A percentile compares a stretch with the other conserved stretches of the same genome.
These are phyloP conservation scores for Raphidocelis subcapitata DNA, from an alignment of 139 green algal genomes.

Conservation along the genomic window DNA sequence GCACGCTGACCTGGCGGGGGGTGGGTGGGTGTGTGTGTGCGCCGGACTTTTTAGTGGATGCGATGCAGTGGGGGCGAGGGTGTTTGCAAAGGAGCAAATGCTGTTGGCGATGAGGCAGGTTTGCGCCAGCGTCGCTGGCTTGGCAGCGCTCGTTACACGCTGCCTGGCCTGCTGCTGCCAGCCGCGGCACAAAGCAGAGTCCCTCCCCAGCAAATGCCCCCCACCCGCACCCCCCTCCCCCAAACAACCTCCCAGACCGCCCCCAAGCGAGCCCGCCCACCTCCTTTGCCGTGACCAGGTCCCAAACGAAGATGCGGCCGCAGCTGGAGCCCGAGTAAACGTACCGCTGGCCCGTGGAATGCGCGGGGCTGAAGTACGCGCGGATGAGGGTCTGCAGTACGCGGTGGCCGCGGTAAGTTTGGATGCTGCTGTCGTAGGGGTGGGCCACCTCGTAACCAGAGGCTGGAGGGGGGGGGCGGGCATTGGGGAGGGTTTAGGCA, in stretches of 20 bases:
- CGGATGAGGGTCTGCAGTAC: constrained; percentile 92
- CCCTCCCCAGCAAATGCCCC: no score
- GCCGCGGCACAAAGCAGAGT: no score
- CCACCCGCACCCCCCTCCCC: no score
- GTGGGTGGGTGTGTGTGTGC: neutral
- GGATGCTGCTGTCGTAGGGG: constrained; percentile 79
- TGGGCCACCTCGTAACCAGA: constrained; percentile 66
- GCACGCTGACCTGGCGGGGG: neutral
- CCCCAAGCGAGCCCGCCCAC: no score
- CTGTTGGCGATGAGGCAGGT: no score
- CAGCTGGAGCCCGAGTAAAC: constrained; percentile 84
- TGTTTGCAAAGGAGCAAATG: no score
- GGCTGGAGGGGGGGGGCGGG: constrained; percentile 41
- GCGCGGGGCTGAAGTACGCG: constrained; percentile 73
- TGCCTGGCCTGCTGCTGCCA: no score
- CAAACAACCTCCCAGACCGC: no score
- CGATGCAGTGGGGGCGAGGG: no score
- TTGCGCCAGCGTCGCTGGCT: no score
- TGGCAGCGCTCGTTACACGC: no score
- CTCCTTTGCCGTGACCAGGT: constrained; percentile 73
- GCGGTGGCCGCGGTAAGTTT: constrained; percentile 85
- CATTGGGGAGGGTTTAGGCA: neutral
- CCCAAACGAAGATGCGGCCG: constrained; percentile 76
- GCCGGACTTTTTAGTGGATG: neutral
- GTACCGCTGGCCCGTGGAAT: constrained; percentile 86